phyloP scores from a whole-genome alignment of 106 monocot genomes.

The Amphibolis antarctica region DNA sequence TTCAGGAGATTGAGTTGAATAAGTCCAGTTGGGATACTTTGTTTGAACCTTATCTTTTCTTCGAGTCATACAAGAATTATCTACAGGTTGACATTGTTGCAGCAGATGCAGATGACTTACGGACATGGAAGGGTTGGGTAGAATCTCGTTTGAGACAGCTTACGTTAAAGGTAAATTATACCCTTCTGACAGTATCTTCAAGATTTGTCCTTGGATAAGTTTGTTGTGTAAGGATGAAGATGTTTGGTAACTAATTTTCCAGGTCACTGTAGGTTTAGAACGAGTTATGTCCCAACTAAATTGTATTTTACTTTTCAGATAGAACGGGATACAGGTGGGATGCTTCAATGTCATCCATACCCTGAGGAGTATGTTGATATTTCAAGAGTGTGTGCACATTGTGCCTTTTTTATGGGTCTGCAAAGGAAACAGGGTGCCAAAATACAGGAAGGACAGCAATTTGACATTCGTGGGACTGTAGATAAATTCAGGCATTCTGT shows the following conservation, averaged over 20 bases:
- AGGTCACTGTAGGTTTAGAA: neutral
- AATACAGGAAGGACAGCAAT: constrained; percentile 57
- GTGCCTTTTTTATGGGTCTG: constrained; percentile 72
- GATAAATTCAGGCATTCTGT: constrained; percentile 73
- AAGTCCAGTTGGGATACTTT: constrained; percentile 53
- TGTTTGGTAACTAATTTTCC: neutral
- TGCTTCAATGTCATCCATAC: constrained; percentile 72
- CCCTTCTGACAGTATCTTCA: neutral
- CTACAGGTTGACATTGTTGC: constrained; percentile 91
- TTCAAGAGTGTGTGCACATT: constrained; percentile 41
- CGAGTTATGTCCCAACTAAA: neutral
- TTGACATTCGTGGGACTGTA: constrained; percentile 80
- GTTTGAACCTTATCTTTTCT: constrained; percentile 81
- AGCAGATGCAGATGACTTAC: constrained; percentile 62
- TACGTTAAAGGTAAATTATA: constrained; percentile 64
- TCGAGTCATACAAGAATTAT: constrained; percentile 86
- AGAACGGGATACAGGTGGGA: constrained; percentile 80
- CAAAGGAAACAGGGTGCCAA: constrained; percentile 47
- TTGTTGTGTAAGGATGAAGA: neutral
- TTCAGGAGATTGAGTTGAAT: constrained; percentile 77
- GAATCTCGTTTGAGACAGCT: constrained; percentile 90
- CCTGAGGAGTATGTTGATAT: constrained; percentile 54
- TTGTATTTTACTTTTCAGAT: constrained; percentile 39
- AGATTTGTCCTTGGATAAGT: neutral
- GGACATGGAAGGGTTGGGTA: constrained; percentile 95